Evolutionary conservation across 352 stramenopile species (phyloP).

Genomic region (Blastocystis sp.): DNA sequence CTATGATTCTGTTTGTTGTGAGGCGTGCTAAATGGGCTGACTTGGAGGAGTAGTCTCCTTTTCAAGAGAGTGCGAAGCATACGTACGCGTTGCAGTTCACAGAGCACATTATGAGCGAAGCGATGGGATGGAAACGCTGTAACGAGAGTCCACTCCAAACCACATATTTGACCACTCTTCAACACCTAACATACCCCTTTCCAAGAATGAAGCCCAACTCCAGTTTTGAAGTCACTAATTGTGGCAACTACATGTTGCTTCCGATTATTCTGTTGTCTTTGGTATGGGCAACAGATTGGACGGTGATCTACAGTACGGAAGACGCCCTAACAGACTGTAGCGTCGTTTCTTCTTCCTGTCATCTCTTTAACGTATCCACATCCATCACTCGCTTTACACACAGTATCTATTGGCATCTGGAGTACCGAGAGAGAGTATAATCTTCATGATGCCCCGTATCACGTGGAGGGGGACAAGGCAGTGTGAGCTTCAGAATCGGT

Average conservation of each 20-base stretch:
- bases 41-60: no score
- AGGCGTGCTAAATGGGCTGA: no score
- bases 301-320: neutral
- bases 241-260: no score
- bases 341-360: neutral
- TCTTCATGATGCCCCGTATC: neutral
- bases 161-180: no score
- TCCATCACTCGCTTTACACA: neutral
- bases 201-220: no score
- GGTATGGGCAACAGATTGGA: neutral
- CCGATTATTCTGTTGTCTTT: neutral
- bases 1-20: slow-evolving; percentile 57
- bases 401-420: neutral
- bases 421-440: neutral
- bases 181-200: no score
- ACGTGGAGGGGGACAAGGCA: neutral
- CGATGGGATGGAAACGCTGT: no score
- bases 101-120: no score
- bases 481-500: neutral
- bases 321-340: neutral
- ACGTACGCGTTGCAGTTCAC: neutral
- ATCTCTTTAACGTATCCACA: neutral
- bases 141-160: no score
- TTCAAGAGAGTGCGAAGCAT: no score
- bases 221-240: no score